A percentile compares a stretch with the other conserved stretches of the same genome.
These are phyloP conservation scores for Paramecium octaurelia DNA, from an alignment of 73 alveolate species.

Conservation along the genomic window DNA sequence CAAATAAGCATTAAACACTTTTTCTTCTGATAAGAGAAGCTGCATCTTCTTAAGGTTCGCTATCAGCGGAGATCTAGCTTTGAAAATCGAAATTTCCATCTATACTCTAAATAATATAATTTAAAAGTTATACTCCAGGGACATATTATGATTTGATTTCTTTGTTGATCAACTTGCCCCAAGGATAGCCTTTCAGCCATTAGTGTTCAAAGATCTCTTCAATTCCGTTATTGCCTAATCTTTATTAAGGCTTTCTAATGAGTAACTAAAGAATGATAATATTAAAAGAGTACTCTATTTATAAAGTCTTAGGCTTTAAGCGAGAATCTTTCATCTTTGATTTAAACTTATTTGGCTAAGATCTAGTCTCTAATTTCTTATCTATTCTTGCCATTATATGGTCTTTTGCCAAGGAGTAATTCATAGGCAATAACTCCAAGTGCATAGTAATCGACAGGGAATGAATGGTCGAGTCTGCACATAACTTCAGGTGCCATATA, in stretches of 20 bases:
- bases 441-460: constrained; percentile 73
- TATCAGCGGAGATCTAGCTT: constrained; percentile 26
- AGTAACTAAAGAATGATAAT: constrained; percentile 4
- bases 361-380: constrained; percentile 78
- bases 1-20: constrained; percentile 44
- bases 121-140: constrained; percentile 10
- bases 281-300: constrained; percentile 71
- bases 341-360: constrained; percentile 70
- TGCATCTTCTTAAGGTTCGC: constrained; percentile 31
- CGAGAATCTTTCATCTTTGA: constrained; percentile 82
- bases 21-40: not conserved
- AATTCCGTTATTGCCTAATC: constrained; percentile 86
- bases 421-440: constrained; percentile 79
- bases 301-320: constrained; percentile 89
- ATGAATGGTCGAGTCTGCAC: constrained; percentile 61
- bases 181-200: constrained; percentile 85
- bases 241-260: constrained; percentile 76
- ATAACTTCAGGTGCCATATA: constrained; percentile 81
- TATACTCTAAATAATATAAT: not conserved
- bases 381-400: constrained; percentile 83
- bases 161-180: constrained; percentile 67
- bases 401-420: constrained; percentile 76
- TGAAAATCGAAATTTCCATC: constrained; percentile 44
- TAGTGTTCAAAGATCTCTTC: constrained; percentile 78
- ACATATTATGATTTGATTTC: not conserved